Base-by-base conservation (phyloP, 441 rosid genomes). In the Erodium moschatum region DNA sequence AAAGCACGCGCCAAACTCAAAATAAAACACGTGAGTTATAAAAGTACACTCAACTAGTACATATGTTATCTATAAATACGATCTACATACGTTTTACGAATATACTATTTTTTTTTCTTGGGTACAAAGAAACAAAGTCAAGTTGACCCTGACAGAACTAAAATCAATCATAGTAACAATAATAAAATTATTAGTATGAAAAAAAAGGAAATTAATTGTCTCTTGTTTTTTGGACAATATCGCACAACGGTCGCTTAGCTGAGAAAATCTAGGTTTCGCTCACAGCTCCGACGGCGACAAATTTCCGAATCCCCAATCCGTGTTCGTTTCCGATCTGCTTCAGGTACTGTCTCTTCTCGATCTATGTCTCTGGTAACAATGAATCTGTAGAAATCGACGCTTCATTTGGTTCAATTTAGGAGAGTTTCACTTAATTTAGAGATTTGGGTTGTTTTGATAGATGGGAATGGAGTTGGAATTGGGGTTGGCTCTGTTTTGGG, bases 221-320 rank as follows among this genome's bases (percentile, higher is more conserved):
- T n/a, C n/a, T n/a, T n/a, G n/a, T n/a, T 58, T 58, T 20, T 20
- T 58, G 63, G 63, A 58, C 29, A 58, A 19, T 19, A 20, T 58
- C 63, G 63, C 62, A 58, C 63, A 58, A 58, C 63, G 63, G 63
- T 58, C 63, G 63, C 63, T 19, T 15, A 52, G 21, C 60, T 16
- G 60, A 52, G 60, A 16, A 52, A 52, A 52, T n/a, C 60, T 15
- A 58, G 63, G 63, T 58, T 58, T 58, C 63, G 27, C 27, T 58
- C 6, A 58, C 63, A 20, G 13, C 63, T 8, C 11, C 63, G 42
- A 38, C 42, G 42, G 42, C 42, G 42, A 38, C 54, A 5, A 46
- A 6, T 58, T 4, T 19, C 63, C 27, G 8, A 46, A 46, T 12
- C 54, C 54, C 54, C 16, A 46, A 44, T 12, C 18, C 63, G 4